Evolutionary conservation across 768 basidiomycete species (phyloP).

Genomic region (Mycena kentingensis): DNA sequence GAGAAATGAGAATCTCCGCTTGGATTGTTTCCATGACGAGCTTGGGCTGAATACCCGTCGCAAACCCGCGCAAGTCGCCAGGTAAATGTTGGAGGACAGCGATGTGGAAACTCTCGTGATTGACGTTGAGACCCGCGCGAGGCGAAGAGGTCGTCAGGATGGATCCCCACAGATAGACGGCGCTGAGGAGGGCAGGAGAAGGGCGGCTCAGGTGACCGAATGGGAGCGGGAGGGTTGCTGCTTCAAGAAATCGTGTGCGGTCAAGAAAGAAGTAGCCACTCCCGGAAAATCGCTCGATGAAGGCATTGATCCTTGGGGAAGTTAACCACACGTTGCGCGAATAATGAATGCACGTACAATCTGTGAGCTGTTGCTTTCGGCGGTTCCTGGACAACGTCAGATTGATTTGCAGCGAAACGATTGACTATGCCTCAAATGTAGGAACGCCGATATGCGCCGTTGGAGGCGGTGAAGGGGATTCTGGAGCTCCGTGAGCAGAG

Average conservation of each 20-base stretch:
- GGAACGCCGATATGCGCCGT: neutral
- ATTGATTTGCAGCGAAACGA: neutral
- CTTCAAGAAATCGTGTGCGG: conserved; percentile 46
- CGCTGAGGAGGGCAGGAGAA: conserved; percentile 49
- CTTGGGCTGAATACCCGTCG: conserved; percentile 24
- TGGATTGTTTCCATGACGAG: conserved; percentile 50
- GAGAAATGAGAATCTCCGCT: conserved; percentile 51
- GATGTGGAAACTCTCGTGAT: neutral
- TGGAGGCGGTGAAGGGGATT: neutral
- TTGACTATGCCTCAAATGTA: neutral
- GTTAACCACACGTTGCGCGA: neutral
- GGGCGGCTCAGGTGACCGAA: conserved; percentile 51
- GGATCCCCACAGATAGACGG: conserved; percentile 55
- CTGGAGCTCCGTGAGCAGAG: conserved; percentile 2
- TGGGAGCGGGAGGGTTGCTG: conserved; percentile 49
- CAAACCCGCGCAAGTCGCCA: neutral
- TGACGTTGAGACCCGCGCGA: neutral
- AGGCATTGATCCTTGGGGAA: neutral
- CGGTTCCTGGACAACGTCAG: neutral
- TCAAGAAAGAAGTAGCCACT: conserved; percentile 25
- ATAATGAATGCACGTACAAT: neutral
- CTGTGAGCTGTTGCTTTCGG: neutral
- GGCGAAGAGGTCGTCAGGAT: conserved; percentile 49
- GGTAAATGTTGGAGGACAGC: conserved; percentile 10
- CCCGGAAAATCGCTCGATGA: conserved; percentile 2